Evolutionary conservation across 2,329 filamentous ascomycete genomes (phyloP).

Genomic region (Lachnellula hyalina): DNA sequence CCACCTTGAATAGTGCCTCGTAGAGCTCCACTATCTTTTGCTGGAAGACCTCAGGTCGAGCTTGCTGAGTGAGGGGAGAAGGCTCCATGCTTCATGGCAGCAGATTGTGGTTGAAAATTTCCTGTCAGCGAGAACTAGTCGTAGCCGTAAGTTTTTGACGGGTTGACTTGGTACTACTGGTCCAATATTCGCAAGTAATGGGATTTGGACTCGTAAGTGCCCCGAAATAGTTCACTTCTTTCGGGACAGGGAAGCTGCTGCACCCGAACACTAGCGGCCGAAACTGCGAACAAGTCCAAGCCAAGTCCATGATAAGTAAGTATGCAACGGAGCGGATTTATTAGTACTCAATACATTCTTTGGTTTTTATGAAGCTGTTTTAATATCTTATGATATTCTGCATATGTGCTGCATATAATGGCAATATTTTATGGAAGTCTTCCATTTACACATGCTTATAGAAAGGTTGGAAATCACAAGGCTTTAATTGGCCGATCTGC

Average conservation of each 20-base stretch:
- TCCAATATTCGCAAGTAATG: neutral
- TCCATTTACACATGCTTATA: neutral
- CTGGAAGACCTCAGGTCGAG: constrained; percentile 82
- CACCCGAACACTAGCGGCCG: neutral
- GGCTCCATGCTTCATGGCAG: constrained; percentile 61
- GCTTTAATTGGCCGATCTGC: constrained; percentile 3
- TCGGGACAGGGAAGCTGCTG: neutral
- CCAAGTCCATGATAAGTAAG: neutral
- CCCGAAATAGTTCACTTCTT: neutral
- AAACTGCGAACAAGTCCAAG: neutral
- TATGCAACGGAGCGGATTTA: neutral
- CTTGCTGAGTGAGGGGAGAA: constrained; percentile 90
- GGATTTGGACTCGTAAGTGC: neutral
- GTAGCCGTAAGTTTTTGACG: neutral
- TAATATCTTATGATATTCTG: neutral
- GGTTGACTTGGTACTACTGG: neutral
- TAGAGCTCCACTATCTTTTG: constrained; percentile 93
- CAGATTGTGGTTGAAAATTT: constrained; percentile 2
- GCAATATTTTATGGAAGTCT: neutral
- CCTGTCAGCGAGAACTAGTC: neutral
- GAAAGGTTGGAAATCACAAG: neutral
- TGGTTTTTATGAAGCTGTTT: neutral
- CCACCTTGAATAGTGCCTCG: constrained; percentile 71
- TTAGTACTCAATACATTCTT: neutral
- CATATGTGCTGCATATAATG: neutral